A percentile compares a stretch with the other conserved stretches of the same genome.
Evolutionary conservation across 2,329 filamentous ascomycete species (phyloP).

Genomic region (Didymella segeticola): DNA sequence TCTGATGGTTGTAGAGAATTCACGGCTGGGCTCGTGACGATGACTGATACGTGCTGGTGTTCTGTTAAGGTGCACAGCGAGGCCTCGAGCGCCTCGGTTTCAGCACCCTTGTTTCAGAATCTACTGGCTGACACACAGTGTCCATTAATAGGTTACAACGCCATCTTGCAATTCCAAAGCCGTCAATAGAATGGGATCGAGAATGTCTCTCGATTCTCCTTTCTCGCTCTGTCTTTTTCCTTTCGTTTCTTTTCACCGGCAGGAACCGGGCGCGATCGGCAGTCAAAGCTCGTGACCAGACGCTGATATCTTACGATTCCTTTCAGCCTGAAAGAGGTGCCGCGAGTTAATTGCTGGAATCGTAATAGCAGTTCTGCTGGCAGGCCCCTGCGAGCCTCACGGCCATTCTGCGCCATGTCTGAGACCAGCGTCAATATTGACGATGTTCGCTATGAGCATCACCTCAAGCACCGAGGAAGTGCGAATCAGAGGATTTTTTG

Average conservation of each 20-base stretch:
- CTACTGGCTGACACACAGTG: constrained; percentile 10
- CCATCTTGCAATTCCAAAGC: neutral
- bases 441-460: constrained; percentile 34
- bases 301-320: neutral
- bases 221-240: neutral
- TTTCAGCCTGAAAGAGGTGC: no score
- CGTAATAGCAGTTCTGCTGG: constrained; percentile 8
- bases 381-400: neutral
- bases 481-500: constrained; percentile 25
- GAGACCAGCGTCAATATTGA: constrained; percentile 19
- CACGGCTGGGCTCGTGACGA: neutral
- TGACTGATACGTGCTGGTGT: neutral
- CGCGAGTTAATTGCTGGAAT: neutral
- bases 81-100: constrained; percentile 3
- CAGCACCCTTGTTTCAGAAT: constrained; percentile 13
- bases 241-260: constrained; percentile 1
- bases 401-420: constrained; percentile 1
- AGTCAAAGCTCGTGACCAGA: neutral
- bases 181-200: constrained; percentile 5
- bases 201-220: neutral
- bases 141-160: constrained; percentile 2
- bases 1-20: neutral
- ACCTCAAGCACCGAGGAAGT: constrained; percentile 30
- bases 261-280: constrained; percentile 3
- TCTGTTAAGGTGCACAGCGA: neutral